Evolutionary conservation across 345 rosid species (phyloP).

Genomic region (Moricandia moricandioides): DNA sequence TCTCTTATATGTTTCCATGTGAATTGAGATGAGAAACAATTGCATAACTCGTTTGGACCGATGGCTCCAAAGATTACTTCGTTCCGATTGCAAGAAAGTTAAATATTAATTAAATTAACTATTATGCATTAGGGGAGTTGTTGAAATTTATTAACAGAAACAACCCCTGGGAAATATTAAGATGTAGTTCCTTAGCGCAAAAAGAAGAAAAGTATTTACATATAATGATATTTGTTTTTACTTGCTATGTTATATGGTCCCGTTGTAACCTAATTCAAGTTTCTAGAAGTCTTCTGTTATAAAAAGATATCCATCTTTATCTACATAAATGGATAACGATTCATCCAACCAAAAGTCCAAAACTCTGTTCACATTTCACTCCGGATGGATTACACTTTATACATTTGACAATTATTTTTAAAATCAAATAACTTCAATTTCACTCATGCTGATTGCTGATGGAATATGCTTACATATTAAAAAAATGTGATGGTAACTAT

Average conservation of each 20-base stretch:
- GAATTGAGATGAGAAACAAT: background rate
- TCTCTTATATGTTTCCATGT: background rate
- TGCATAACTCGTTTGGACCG: background rate
- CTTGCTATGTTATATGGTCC: slow-evolving; percentile 16
- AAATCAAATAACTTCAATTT: background rate
- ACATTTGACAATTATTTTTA: background rate
- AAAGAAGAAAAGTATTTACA: background rate
- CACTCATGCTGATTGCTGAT: background rate
- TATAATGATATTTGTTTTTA: slow-evolving; percentile 7
- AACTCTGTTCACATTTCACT: slow-evolving; percentile 20
- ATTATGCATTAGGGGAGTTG: background rate
- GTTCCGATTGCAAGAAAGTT: background rate
- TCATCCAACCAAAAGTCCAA: slow-evolving; percentile 14
- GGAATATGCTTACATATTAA: background rate
- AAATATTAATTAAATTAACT: too few relatives aligned
- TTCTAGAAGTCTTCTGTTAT: slow-evolving; percentile 27
- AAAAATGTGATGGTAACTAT: background rate
- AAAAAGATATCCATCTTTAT: slow-evolving; percentile 14
- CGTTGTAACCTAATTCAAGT: slow-evolving; percentile 1
- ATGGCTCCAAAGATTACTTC: background rate
- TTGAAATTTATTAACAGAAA: background rate
- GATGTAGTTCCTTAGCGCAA: background rate
- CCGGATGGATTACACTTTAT: background rate
- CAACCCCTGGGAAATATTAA: background rate
- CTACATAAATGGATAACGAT: slow-evolving; percentile 17